Base-by-base conservation (phyloP, 2,329 filamentous ascomycete genomes). In the Penicillium capsulatum region DNA sequence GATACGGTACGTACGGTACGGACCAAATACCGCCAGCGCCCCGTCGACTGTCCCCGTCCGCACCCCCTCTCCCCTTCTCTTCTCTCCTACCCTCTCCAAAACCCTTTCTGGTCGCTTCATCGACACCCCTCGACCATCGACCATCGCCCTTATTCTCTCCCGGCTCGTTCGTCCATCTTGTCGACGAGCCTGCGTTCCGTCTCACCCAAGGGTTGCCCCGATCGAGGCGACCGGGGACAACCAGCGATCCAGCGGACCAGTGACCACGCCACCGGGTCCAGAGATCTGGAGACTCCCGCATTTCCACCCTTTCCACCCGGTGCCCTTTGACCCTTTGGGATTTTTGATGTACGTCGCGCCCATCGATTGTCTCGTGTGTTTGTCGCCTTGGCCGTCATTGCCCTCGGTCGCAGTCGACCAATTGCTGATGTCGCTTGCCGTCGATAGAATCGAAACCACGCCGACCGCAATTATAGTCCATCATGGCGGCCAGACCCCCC, bases 401-500 rank as follows among this genome's bases (percentile, higher is more conserved):
- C 10, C 6, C 26, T 11, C 26, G 13, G 13, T n/a, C 10, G 26
- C 9, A 28, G n/a, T 28, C 26, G 9, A 22, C 26, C 6, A 24
- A 7, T 42, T 41, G 26, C 45, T 42, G 32, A 51, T 45, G 32
- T 19, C 26, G 38, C 5, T 36, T 37, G 34, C 40, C 36, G 41
- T 31, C 43, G 33, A 41, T 40, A 47, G 41, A 40, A 31, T 30
- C 26, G n/a, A 32, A 20, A 10, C 9, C 9, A 14, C 22, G 14
- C 14, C 11, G 17, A 24, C n/a, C 5, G 13, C 26, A 10, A 32
- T 11, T 34, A 27, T 15, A 32, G 9, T 31, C 34, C 43, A 58
- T 48, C 42, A 78, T 79, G 58, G 64, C 67, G 28, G 69, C 55
- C 28, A 56, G 61, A 57, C 43, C 58, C 44, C 46, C 55, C 20